These are phyloP conservation scores for Fagopyrum homotropicum DNA, from an alignment of 148 eudicot genomes.

Conservation along the genomic window DNA sequence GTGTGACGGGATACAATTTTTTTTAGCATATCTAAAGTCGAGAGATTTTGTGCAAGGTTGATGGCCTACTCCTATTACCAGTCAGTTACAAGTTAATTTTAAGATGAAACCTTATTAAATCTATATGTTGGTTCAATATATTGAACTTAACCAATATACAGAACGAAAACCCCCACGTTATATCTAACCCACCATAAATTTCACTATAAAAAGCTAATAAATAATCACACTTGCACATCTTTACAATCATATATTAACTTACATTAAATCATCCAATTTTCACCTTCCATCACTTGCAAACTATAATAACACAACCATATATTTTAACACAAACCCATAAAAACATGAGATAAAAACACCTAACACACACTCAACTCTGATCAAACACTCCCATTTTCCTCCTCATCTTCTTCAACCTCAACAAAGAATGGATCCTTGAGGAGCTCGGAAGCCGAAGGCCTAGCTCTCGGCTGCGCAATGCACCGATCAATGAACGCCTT, in stretches of 20 bases:
- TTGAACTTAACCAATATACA: too few species aligned
- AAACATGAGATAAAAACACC: background rate
- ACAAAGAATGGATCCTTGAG: conserved; percentile 58
- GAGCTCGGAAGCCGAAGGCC: conserved; percentile 75
- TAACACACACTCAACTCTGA: background rate
- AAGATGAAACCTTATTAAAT: too few species aligned
- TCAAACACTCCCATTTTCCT: background rate
- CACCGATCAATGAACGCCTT: conserved; percentile 73
- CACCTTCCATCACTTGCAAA: background rate
- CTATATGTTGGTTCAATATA: too few species aligned
- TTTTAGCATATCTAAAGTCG: too few species aligned
- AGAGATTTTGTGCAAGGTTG: too few species aligned
- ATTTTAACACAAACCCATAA: background rate
- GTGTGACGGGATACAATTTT: too few species aligned
- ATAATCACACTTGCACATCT: background rate
- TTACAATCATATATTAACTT: background rate
- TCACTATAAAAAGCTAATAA: too few species aligned
- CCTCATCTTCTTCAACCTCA: conserved; percentile 21
- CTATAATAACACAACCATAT: background rate
- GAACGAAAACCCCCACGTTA: too few species aligned
- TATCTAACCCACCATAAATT: too few species aligned
- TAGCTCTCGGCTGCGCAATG: conserved; percentile 54
- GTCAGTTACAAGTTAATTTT: too few species aligned
- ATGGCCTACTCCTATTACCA: too few species aligned
- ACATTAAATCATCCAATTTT: background rate